phyloP scores from a whole-genome alignment of 2,329 filamentous ascomycete species.

The Sclerotinia glacialis region DNA sequence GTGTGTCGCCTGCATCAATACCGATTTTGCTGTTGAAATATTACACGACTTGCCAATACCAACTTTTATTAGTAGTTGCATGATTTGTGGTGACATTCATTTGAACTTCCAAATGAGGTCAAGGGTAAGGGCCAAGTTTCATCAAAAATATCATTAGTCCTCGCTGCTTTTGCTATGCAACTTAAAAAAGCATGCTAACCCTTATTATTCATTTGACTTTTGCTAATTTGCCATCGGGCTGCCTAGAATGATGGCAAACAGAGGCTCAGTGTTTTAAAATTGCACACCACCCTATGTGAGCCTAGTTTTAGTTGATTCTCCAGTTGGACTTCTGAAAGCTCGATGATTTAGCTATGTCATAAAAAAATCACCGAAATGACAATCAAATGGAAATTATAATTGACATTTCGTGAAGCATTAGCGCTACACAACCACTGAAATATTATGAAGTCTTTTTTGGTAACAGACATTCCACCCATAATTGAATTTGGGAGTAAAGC shows the following conservation, averaged over 20 bases:
- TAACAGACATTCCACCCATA: not conserved
- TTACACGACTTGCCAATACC: not conserved
- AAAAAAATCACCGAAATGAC: not conserved
- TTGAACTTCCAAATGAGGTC: not conserved
- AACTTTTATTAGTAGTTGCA: not conserved
- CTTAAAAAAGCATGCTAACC: no score
- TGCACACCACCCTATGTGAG: not conserved
- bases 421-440: no score
- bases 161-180: constrained; percentile 1
- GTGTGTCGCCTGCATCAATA: not conserved
- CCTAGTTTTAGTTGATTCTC: not conserved
- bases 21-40: not conserved
- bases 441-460: not conserved
- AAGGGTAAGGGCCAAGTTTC: not conserved
- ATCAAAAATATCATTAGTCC: not conserved
- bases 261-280: not conserved
- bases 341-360: not conserved
- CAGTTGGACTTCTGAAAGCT: not conserved
- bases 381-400: not conserved
- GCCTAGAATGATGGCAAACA: not conserved
- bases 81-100: not conserved
- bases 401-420: not conserved
- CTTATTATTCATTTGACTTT: no score
- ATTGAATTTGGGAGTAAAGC: not conserved
- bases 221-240: not conserved